Percentiles rank a stretch among this genome's conserved stretches.
phyloP scores from a whole-genome alignment of 345 rosid species.

The Turnera subulata region DNA sequence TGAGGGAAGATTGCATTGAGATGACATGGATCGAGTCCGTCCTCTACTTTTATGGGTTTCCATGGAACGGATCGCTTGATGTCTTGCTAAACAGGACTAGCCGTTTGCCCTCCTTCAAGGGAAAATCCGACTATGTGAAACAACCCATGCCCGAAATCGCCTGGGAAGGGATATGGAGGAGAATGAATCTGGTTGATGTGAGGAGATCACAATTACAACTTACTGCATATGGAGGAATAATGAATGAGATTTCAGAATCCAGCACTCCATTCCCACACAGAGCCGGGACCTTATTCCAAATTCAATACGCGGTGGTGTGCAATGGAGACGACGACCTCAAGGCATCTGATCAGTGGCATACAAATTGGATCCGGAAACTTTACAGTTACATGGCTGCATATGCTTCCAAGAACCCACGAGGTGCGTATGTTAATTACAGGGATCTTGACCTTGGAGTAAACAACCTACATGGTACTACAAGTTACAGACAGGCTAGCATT shows the following conservation, averaged over 20 bases:
- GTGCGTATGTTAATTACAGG: too few species aligned
- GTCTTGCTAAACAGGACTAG: not conserved
- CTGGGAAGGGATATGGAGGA: constrained; percentile 3
- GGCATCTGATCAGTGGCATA: too few species aligned
- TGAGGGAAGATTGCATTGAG: constrained; percentile 12
- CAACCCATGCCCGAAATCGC: constrained; percentile 9
- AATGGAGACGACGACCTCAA: too few species aligned
- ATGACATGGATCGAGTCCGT: constrained; percentile 9
- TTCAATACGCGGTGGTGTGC: too few species aligned
- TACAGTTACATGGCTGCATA: too few species aligned
- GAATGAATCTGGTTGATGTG: not conserved
- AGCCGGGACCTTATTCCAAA: constrained; percentile 15
- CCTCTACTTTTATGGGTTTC: not conserved
- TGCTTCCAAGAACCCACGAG: too few species aligned
- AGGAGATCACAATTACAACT: not conserved
- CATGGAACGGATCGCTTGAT: not conserved
- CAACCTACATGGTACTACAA: too few species aligned
- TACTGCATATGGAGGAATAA: too few species aligned
- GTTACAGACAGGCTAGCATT: too few species aligned
- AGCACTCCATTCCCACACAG: constrained; percentile 17
- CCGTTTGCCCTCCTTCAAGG: not conserved
- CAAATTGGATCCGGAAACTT: too few species aligned
- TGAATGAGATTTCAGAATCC: constrained; percentile 10
- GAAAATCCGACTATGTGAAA: constrained; percentile 15
- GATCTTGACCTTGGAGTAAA: too few species aligned